Base-by-base conservation (phyloP, 257 asterid species). In the Forsythia viridissima region DNA sequence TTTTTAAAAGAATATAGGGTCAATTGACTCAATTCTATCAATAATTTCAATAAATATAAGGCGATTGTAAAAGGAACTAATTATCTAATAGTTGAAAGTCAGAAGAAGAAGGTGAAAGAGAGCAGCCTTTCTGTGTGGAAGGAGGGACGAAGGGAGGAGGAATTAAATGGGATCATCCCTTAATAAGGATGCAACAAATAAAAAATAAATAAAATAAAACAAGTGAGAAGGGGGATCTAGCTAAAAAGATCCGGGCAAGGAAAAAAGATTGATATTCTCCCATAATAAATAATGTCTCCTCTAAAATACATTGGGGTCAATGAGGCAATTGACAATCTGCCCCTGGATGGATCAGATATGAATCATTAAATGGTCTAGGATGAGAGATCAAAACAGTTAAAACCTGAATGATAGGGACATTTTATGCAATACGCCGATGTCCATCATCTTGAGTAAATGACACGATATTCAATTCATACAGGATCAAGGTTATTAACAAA, bases 381-480 rank as follows among this genome's bases (percentile, higher is more conserved):
- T 77, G 41, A 69, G 48, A 73, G 44, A 67, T 68, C 18, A 20
- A 65, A 68, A 37, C 21, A 68, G 66, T 74, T 63, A 80, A 71
- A 80, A 43, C 6, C 73, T 36, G 74, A 40, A 38, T 48, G 41
- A 20, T 34, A 39, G 61, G 52, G 70, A 40, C 11, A 66, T 15
- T 44, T 77, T 79, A 65, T 4, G 20, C 65, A 20, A 61, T 38
- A 66, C 12, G 67, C 44, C 75, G 41, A 76, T 79, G 77, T 76
- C 55, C 69, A 67, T 66, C 76, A 39, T 36, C 55, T 68, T 68
- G 77, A 65, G 41, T 36, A 59, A 48, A 74, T 40, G 72, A 21
- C 61, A 71, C 44, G 57, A 77, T 46, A 18, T 37, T 59, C 77
- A 37, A n/a, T 34, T 59, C 75, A 24, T 8, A 63, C 21, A 46